These are phyloP conservation scores for Meira miltonrushii DNA, from an alignment of 1,284 basidiomycete species.

Conservation along the genomic window DNA sequence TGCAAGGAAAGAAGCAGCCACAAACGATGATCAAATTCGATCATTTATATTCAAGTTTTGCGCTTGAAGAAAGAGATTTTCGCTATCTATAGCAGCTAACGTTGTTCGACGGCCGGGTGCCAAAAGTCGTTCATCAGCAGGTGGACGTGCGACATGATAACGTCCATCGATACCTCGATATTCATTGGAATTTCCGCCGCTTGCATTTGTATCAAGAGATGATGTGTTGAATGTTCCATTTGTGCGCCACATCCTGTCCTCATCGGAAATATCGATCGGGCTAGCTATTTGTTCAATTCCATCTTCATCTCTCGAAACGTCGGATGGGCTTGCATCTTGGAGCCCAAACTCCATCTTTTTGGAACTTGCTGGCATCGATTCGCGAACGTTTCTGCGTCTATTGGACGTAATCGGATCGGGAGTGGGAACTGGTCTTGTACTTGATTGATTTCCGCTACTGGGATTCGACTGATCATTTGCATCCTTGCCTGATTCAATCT, in stretches of 20 bases:
- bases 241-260: neutral
- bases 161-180: conserved; percentile 6
- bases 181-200: neutral
- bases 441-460: neutral
- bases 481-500: neutral
- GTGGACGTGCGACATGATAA: conserved; percentile 4
- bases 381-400: neutral
- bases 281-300: neutral
- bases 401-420: neutral
- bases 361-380: conserved; percentile 2
- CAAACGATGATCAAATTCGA: too few species aligned
- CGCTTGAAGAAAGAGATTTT: neutral
- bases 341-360: too few species aligned
- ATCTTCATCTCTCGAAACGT: neutral
- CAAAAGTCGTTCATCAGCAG: conserved; percentile 3
- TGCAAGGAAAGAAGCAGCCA: too few species aligned
- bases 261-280: neutral
- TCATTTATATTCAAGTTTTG: too few species aligned
- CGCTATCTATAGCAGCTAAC: conserved; percentile 8
- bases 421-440: neutral
- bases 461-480: neutral
- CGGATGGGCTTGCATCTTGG: neutral
- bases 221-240: neutral
- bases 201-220: too few species aligned
- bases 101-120: conserved; percentile 7